Base-by-base conservation (phyloP, 495 filamentous ascomycete genomes). In the Aspergillus incahuasiensis region DNA sequence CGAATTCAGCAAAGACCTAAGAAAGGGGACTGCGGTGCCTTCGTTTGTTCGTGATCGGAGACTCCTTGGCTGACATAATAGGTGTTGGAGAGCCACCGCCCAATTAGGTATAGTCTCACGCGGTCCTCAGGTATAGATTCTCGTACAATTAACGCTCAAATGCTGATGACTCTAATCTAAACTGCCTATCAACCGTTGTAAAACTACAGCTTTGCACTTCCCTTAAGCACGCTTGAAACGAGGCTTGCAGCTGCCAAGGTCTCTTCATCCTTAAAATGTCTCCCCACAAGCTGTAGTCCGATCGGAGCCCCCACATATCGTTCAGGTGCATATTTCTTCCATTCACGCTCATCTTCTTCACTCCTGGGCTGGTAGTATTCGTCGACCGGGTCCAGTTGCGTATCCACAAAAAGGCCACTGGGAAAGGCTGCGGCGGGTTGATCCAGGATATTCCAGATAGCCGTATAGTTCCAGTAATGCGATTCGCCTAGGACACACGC, bases 401-500 rank as follows among this genome's bases (percentile, higher is more conserved):
- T 19, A 44, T 81, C 78, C 13, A 82, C 78, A 18, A 65, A 65
- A 9, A 77, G 58, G 1, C 78, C 76, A 0, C 66, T 68, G 0
- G 83, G 84, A 60, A 88, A 85, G 0, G 83, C 71, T 3, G 74
- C 66, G 19, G 76, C 79, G 9, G 85, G 88, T 57, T 85, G 84
- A 62, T 90, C 86, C 0, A 90, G 68, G 34, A 89, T 60, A 60
- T 92, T 91, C 86, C 87, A 92, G 56, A 88, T 81, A 3, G 75
- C 71, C 0, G 85, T 88, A 50, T 90, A 92, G 13, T 79, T 77
- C 87, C 86, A 89, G 63, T 87, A 89, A 15, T 79, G 78, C 0
- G 80, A 73, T 13, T 80, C 81, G 32, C 81, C 79, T 45, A 85
- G 76, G 48, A 76, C 77, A 5, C 83, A 77, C 0, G 88, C 86